phyloP scores from a whole-genome alignment of 1,139 yeast species.

The Magnusiomyces suaveolens region DNA sequence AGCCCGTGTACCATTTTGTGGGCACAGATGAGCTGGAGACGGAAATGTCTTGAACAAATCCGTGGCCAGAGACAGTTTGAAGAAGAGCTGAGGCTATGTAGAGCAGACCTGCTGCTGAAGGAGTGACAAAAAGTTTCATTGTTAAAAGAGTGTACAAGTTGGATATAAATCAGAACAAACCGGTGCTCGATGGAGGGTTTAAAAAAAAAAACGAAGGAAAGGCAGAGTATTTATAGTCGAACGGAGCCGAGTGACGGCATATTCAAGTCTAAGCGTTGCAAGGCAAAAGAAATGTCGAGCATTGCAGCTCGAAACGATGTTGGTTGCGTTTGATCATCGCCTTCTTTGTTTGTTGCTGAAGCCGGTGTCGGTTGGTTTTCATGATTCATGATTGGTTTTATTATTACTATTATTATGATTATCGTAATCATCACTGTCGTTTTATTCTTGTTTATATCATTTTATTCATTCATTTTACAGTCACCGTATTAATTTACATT shows the following conservation, averaged over 20 bases:
- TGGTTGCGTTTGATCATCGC: too few species aligned
- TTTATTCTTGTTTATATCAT: too few species aligned
- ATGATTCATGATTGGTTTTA: too few species aligned
- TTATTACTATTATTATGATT: too few species aligned
- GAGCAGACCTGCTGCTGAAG: conserved; percentile 1
- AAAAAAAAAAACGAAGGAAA: background rate
- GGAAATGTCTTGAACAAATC: conserved; percentile 11
- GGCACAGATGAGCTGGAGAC: background rate
- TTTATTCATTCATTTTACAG: too few species aligned
- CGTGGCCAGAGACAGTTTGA: conserved; percentile 7
- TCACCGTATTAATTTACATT: too few species aligned
- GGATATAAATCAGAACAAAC: background rate
- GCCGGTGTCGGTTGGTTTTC: too few species aligned
- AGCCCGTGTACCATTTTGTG: conserved; percentile 8
- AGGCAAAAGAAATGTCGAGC: background rate
- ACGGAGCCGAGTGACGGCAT: too few species aligned
- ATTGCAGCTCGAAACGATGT: too few species aligned
- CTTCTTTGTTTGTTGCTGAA: too few species aligned
- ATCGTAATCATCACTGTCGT: too few species aligned
- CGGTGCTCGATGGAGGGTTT: background rate
- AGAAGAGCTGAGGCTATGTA: conserved; percentile 3
- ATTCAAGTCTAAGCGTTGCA: background rate
- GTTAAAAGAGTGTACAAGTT: background rate
- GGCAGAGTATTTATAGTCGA: too few species aligned
- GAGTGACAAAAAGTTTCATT: conserved; percentile 3